phyloP scores from a whole-genome alignment of 257 asterid species.

The Capsicum baccatum region DNA sequence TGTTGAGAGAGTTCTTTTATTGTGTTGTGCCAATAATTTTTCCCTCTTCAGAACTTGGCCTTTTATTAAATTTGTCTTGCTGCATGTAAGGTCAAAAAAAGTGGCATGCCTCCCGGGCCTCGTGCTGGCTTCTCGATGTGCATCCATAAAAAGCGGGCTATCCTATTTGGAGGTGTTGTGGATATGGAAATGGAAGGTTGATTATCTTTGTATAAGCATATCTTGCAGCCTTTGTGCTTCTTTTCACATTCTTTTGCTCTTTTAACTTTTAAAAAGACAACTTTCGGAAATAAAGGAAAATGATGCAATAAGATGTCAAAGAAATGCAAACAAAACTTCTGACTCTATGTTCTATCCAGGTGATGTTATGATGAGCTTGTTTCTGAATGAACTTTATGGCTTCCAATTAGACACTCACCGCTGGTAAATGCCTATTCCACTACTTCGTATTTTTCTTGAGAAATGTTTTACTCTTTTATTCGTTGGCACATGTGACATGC shows the following conservation, averaged over 20 bases:
- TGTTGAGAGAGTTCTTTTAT: neutral
- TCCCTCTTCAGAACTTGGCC: neutral
- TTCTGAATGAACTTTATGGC: constrained; percentile 94
- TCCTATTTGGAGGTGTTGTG: constrained; percentile 98
- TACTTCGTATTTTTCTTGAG: neutral
- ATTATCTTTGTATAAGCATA: constrained; percentile 26
- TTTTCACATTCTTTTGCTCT: constrained; percentile 6
- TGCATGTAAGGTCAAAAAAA: constrained; percentile 73
- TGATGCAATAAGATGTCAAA: neutral
- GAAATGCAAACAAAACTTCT: constrained; percentile 21
- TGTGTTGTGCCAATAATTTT: neutral
- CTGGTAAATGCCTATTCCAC: constrained; percentile 58
- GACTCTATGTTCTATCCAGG: constrained; percentile 50
- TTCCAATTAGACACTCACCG: constrained; percentile 93
- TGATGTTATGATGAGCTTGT: constrained; percentile 96
- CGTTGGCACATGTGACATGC: neutral
- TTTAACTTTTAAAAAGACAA: neutral
- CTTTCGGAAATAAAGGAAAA: neutral
- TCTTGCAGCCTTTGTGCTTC: constrained; percentile 28
- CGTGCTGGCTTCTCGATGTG: constrained; percentile 98
- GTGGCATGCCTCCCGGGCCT: constrained; percentile 98
- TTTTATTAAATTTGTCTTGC: constrained; percentile 19
- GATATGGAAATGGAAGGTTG: constrained; percentile 97
- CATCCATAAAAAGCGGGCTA: constrained; percentile 89
- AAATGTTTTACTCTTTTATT: neutral